Percentiles rank a stretch among this genome's conserved stretches.
These are phyloP conservation scores for Marasmius oreades DNA, from an alignment of 1,284 basidiomycete species.

Conservation along the genomic window DNA sequence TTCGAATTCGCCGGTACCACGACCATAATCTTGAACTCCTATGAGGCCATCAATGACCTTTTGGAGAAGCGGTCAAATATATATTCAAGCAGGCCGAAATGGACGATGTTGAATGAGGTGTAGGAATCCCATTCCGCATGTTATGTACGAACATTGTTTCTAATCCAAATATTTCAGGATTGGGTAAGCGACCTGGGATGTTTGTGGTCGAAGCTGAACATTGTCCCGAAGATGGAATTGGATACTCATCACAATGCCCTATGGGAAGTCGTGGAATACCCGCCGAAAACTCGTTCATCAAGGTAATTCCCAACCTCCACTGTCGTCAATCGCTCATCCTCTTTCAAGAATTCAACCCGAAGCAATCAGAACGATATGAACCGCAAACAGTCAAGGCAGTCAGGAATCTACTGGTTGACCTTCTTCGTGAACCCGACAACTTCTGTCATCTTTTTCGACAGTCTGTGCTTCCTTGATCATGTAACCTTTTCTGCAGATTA, in stretches of 20 bases:
- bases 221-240: too few species aligned
- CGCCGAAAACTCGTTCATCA: too few species aligned
- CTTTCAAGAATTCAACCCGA: background rate
- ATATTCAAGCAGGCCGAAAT: too few species aligned
- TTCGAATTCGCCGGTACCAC: slow-evolving; percentile 3
- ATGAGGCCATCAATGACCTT: slow-evolving; percentile 9
- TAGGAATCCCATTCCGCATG: slow-evolving; percentile 9
- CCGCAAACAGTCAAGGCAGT: too few species aligned
- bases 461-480: background rate
- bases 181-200: background rate
- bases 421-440: background rate
- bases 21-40: slow-evolving; percentile 11
- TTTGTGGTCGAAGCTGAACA: slow-evolving; percentile 6
- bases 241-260: too few species aligned
- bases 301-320: background rate
- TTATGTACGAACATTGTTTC: background rate
- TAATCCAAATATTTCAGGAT: background rate
- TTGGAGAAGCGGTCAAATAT: slow-evolving; percentile 10
- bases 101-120: too few species aligned
- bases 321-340: background rate
- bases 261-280: too few species aligned
- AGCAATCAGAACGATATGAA: background rate
- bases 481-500: background rate
- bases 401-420: too few species aligned
- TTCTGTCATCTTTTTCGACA: background rate